Percentiles rank a stretch among this genome's conserved stretches.
Evolutionary conservation across 2,329 filamentous ascomycete genomes (phyloP).

Genomic region (Trichoderma asperellum): DNA sequence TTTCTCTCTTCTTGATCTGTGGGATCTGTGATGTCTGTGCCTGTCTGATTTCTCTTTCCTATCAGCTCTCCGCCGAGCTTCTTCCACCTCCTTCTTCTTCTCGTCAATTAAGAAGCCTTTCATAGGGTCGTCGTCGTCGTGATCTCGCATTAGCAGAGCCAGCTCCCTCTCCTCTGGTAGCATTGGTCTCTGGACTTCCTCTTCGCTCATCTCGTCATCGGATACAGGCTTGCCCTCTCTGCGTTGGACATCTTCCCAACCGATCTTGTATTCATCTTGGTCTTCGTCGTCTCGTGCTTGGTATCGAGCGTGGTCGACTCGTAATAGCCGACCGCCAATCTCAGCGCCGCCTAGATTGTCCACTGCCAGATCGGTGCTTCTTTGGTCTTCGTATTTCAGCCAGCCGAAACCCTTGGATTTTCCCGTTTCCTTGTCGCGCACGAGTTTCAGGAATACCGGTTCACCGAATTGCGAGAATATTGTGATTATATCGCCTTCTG

Average conservation of each 20-base stretch:
- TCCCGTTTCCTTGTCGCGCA: slow-evolving; percentile 93
- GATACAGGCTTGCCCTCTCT: slow-evolving; percentile 52
- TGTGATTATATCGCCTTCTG: slow-evolving; percentile 92
- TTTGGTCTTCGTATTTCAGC: slow-evolving; percentile 97
- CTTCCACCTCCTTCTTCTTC: slow-evolving; percentile 85
- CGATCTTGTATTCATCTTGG: slow-evolving; percentile 60
- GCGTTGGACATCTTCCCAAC: slow-evolving; percentile 62
- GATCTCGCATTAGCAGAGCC: slow-evolving; percentile 71
- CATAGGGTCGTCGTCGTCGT: slow-evolving; percentile 98
- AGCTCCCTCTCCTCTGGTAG: slow-evolving; percentile 84
- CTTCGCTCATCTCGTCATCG: slow-evolving; percentile 51
- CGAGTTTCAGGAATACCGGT: slow-evolving; percentile 88
- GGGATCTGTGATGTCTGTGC: slow-evolving; percentile 53
- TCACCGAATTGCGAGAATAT: slow-evolving; percentile 98
- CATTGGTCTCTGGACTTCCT: slow-evolving; percentile 57
- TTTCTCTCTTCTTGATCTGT: slow-evolving; percentile 46
- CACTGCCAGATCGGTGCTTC: slow-evolving; percentile 92
- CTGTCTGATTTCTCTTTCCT: slow-evolving; percentile 53
- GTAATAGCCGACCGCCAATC: slow-evolving; percentile 76
- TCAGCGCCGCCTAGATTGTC: slow-evolving; percentile 91
- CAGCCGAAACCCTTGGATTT: slow-evolving; percentile 95
- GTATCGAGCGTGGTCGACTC: slow-evolving; percentile 92
- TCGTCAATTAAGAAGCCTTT: slow-evolving; percentile 86
- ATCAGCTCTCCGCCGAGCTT: slow-evolving; percentile 60
- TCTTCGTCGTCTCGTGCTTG: slow-evolving; percentile 82